Percentiles rank a stretch among this genome's conserved stretches.
Conservation (phyloP, 2,329 filamentous ascomycete species). For the Nannizziopsis arthrosporioides region DNA sequence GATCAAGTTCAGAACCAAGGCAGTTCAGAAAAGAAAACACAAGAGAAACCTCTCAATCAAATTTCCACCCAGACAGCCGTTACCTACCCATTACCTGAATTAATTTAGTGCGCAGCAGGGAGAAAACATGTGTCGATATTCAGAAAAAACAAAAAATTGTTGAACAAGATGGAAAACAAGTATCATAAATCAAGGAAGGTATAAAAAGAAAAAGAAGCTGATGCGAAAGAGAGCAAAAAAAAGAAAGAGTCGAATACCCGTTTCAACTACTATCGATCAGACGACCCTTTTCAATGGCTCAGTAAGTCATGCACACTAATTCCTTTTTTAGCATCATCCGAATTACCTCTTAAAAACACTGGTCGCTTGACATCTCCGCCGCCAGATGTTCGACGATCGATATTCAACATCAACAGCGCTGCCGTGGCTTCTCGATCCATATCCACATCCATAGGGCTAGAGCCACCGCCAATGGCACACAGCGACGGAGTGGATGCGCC, state of each 20-base stretch:
- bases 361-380: constrained; percentile 14
- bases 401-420: constrained; percentile 77
- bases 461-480: constrained; percentile 9
- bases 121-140: no score
- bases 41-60: not conserved
- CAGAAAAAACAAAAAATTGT: no score
- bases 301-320: constrained; percentile 48
- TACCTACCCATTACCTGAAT: no score
- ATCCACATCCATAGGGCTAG: constrained; percentile 34
- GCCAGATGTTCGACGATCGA: constrained; percentile 48
- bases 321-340: constrained; percentile 27
- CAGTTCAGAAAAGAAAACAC: not conserved
- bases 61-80: no score
- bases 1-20: no score
- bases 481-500: constrained; percentile 13
- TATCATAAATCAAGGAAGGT: no score
- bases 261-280: no score
- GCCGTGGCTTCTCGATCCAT: constrained; percentile 73
- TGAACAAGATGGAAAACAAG: no score
- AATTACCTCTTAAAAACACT: not conserved
- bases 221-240: no score
- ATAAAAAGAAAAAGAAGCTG: no score
- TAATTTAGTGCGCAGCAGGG: no score
- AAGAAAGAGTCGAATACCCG: no score
- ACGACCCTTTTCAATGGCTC: constrained; percentile 35